Evolutionary conservation across 1,139 yeast species (phyloP).

Genomic region (Taphrina deformans): DNA sequence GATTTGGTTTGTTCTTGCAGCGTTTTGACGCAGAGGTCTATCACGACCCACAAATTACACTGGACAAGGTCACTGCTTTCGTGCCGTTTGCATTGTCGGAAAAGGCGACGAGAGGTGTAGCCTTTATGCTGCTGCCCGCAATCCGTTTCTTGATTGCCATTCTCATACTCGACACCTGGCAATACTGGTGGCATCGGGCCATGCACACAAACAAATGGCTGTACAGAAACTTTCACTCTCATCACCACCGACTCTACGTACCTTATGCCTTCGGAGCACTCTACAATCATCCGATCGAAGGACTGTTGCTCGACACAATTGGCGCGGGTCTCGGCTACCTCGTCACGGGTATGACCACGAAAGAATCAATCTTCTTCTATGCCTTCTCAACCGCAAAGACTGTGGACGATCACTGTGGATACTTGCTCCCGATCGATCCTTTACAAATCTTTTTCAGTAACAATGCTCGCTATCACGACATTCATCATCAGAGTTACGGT

Average conservation of each 20-base stretch:
- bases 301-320: conserved; percentile 82
- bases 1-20: conserved; percentile 61
- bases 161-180: conserved; percentile 87
- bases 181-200: conserved; percentile 78
- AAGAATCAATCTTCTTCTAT: conserved; percentile 72
- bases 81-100: conserved; percentile 46
- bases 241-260: conserved; percentile 89
- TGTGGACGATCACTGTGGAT: conserved; percentile 95
- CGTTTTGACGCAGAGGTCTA: conserved; percentile 54
- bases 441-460: conserved; percentile 90
- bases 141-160: conserved; percentile 63
- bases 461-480: conserved; percentile 92
- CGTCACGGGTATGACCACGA: conserved; percentile 62
- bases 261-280: conserved; percentile 97
- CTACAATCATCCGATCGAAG: conserved; percentile 91
- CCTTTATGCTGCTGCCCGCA: conserved; percentile 58
- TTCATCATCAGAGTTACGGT: conserved; percentile 96
- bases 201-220: conserved; percentile 82
- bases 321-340: conserved; percentile 86
- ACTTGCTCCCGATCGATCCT: conserved; percentile 83
- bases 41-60: conserved; percentile 63
- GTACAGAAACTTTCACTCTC: conserved; percentile 81
- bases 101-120: conserved; percentile 24
- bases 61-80: conserved; percentile 50
- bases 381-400: conserved; percentile 92